Conservation (phyloP, 2,329 filamentous ascomycete genomes). For the Ceratocystis variospora region DNA sequence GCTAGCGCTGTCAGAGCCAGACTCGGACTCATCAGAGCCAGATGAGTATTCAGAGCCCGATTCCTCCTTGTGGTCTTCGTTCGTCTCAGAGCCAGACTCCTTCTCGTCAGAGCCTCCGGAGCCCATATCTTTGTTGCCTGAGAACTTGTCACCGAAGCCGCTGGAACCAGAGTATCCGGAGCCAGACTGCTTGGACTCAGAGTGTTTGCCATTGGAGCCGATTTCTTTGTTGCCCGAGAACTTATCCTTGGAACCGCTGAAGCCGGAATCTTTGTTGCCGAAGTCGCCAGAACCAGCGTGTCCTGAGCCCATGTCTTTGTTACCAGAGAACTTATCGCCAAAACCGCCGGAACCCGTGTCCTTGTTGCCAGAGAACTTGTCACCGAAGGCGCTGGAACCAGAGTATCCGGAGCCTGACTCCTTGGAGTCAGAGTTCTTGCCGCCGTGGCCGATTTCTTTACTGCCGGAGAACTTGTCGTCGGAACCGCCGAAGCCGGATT, state of each 20-base stretch:
- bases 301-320: background rate
- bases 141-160: background rate
- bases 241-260: too few species aligned
- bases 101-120: background rate
- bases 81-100: background rate
- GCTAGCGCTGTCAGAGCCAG: background rate
- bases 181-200: background rate
- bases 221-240: too few species aligned
- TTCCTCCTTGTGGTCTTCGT: background rate
- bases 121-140: background rate
- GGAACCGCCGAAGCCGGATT: too few species aligned
- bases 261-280: too few species aligned
- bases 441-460: background rate
- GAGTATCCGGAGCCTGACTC: background rate
- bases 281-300: too few species aligned
- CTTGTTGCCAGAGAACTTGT: background rate
- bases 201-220: background rate
- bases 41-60: background rate
- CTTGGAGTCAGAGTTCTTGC: background rate
- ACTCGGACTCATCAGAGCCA: background rate
- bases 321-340: too few species aligned
- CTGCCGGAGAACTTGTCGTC: background rate
- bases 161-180: background rate
- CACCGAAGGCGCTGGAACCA: background rate
- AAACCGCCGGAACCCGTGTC: too few species aligned